These are phyloP conservation scores for Aspergillus candidus DNA, from an alignment of 2,329 filamentous ascomycete species.

Conservation along the genomic window DNA sequence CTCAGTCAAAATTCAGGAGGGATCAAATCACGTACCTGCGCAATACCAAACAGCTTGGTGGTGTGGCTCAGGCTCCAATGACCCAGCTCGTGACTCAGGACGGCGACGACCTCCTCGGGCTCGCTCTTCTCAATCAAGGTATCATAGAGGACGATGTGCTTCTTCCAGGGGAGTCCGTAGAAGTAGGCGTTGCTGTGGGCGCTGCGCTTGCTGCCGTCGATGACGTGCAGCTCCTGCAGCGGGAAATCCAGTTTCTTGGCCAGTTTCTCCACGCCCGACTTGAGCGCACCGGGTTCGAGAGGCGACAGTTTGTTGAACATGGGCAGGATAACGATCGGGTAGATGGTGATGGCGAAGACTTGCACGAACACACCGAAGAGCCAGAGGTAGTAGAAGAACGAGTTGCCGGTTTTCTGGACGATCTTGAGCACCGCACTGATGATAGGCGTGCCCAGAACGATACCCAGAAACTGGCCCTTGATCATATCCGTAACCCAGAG, in stretches of 20 bases:
- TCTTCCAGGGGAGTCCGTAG: slow-evolving; percentile 97
- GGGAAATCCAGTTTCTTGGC: slow-evolving; percentile 84
- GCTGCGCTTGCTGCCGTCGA: slow-evolving; percentile 83
- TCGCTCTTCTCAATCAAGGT: slow-evolving; percentile 94
- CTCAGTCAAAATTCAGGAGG: slow-evolving; percentile 2
- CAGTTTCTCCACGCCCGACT: slow-evolving; percentile 78
- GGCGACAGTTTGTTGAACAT: slow-evolving; percentile 98
- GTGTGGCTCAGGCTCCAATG: slow-evolving; percentile 98
- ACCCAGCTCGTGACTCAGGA: slow-evolving; percentile 90
- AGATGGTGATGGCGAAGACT: slow-evolving; percentile 91
- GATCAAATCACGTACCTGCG: slow-evolving; percentile 56
- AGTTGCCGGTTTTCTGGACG: slow-evolving; percentile 84
- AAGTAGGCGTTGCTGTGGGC: slow-evolving; percentile 92
- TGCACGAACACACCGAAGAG: slow-evolving; percentile 83
- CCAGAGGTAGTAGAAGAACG: slow-evolving; percentile 99
- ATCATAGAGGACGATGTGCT: slow-evolving; percentile 99
- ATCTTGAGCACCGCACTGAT: slow-evolving; percentile 90
- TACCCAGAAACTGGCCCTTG: slow-evolving; percentile 78
- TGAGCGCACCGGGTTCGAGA: slow-evolving; percentile 77
- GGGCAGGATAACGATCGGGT: slow-evolving; percentile 87
- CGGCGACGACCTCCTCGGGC: slow-evolving; percentile 85
- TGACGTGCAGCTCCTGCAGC: slow-evolving; percentile 86
- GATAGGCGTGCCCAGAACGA: slow-evolving; percentile 77
- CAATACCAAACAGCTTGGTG: slow-evolving; percentile 80
- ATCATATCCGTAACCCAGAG: slow-evolving; percentile 86